Percentiles rank a stretch among this genome's conserved stretches.
Conservation (phyloP, 2,329 filamentous ascomycete species). For the Coleophoma cylindrospora region DNA sequence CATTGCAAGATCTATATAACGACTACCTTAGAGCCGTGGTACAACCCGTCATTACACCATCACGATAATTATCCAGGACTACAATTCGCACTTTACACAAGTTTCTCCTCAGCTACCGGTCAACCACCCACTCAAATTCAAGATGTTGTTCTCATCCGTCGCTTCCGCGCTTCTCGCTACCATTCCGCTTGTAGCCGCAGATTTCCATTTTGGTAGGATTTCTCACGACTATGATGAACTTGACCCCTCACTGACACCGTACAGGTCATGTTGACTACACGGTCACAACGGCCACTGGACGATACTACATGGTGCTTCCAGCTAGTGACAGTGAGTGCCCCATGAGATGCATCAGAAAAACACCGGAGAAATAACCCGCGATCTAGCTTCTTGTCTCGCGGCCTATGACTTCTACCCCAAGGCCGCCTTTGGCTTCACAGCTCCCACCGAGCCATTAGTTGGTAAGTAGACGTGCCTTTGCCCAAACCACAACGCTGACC, state of each 20-base stretch:
- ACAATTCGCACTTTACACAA: too few relatives aligned
- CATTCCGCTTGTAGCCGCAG: background rate
- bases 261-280: background rate
- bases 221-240: background rate
- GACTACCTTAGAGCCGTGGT: too few relatives aligned
- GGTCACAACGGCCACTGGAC: background rate
- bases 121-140: background rate
- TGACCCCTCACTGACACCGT: background rate
- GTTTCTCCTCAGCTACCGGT: too few relatives aligned
- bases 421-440: background rate
- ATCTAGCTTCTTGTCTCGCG: background rate
- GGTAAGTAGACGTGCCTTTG: background rate
- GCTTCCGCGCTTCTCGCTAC: background rate
- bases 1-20: too few relatives aligned
- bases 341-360: background rate
- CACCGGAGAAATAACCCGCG: background rate
- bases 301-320: background rate
- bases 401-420: constrained; percentile 1
- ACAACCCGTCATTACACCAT: too few relatives aligned
- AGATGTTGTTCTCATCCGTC: background rate
- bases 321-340: background rate
- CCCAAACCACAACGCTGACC: too few relatives aligned
- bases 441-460: background rate
- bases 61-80: too few relatives aligned
- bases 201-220: background rate